These are phyloP conservation scores for Ceratobasidium sp. DNA, from an alignment of 1,284 basidiomycete genomes.

Conservation along the genomic window DNA sequence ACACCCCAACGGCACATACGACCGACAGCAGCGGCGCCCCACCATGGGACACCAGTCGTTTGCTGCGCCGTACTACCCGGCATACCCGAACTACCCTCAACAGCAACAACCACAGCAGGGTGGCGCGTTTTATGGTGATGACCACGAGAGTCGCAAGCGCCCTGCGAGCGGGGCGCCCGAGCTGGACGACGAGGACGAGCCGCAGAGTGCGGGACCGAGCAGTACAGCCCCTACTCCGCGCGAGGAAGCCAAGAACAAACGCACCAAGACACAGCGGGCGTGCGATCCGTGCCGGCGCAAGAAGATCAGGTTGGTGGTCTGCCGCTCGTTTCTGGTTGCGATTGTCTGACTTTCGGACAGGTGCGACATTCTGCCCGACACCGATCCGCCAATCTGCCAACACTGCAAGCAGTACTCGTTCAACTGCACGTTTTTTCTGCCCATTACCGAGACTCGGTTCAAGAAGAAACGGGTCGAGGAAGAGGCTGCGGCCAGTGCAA, in stretches of 20 bases:
- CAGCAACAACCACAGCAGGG: slow-evolving; percentile 10
- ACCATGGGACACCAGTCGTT: slow-evolving; percentile 5
- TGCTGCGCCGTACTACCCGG: slow-evolving; percentile 25
- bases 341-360: slow-evolving; percentile 54
- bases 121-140: slow-evolving; percentile 1
- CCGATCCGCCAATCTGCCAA: slow-evolving; percentile 78
- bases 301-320: slow-evolving; percentile 75
- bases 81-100: slow-evolving; percentile 17
- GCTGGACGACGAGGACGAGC: slow-evolving; percentile 31
- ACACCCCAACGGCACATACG: background rate
- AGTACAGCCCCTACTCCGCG: slow-evolving; percentile 23
- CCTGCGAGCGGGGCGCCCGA: slow-evolving; percentile 25
- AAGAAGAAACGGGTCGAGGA: slow-evolving; percentile 89
- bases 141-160: slow-evolving; percentile 36
- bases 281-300: slow-evolving; percentile 92
- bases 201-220: slow-evolving; percentile 19
- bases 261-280: slow-evolving; percentile 88
- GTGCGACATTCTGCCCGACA: slow-evolving; percentile 77
- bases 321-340: slow-evolving; percentile 38
- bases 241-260: slow-evolving; percentile 64
- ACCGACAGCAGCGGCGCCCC: background rate
- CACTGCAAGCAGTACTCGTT: slow-evolving; percentile 90
- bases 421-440: slow-evolving; percentile 96
- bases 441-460: slow-evolving; percentile 97
- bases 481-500: slow-evolving; percentile 56